These are phyloP conservation scores for Fagopyrum tataricum DNA, from an alignment of 148 eudicot genomes.

Conservation along the genomic window DNA sequence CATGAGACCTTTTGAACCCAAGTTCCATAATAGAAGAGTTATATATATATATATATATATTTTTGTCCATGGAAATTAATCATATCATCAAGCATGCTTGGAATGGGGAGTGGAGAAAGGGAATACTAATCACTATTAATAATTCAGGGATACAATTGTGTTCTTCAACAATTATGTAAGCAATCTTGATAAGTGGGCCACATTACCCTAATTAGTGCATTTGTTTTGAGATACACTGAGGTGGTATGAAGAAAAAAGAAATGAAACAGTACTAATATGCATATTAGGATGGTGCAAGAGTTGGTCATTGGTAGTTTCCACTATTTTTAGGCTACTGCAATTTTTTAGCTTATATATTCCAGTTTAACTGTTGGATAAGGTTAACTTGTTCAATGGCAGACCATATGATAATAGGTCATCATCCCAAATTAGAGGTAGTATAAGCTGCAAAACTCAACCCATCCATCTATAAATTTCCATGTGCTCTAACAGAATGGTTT, in stretches of 20 bases:
- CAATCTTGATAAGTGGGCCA: background rate
- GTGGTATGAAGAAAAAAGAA: no score
- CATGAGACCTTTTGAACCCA: no score
- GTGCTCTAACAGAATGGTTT: background rate
- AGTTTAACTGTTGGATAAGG: background rate
- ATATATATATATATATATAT: no score
- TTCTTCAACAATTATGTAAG: no score
- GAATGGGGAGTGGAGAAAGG: no score
- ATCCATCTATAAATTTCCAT: background rate
- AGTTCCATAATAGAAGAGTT: no score
- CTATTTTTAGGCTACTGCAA: background rate
- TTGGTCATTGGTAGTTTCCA: background rate
- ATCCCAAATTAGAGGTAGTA: background rate
- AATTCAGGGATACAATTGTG: background rate
- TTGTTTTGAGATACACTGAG: background rate
- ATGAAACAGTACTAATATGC: no score
- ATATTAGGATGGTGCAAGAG: background rate
- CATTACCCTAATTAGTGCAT: background rate
- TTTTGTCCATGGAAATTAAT: no score
- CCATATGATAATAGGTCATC: background rate
- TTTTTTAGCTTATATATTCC: no score
- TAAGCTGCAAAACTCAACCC: background rate
- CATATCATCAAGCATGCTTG: no score
- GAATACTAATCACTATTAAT: no score
- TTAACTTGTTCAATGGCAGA: background rate